Evolutionary conservation across 192 early-diverging fungal genomes (phyloP).

Genomic region (Coemansia sp.): DNA sequence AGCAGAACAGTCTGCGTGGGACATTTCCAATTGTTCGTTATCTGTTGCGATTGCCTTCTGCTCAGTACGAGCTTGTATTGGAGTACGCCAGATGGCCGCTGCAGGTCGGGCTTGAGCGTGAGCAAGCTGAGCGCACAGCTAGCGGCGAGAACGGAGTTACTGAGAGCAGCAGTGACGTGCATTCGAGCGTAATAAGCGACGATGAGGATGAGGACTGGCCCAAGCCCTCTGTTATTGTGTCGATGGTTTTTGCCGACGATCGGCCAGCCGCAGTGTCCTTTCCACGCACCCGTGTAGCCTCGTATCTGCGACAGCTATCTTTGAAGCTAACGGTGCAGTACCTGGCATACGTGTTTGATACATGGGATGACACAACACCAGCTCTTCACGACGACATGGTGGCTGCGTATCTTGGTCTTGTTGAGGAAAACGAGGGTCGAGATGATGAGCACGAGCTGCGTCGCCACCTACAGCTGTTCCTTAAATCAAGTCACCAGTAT

Average conservation of each 20-base stretch:
- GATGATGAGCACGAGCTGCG: conserved; percentile 12
- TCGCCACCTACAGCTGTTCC: conserved; percentile 61
- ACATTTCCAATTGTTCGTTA: conserved; percentile 70
- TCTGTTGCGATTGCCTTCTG: conserved; percentile 74
- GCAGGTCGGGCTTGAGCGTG: conserved; percentile 61
- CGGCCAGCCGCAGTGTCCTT: conserved; percentile 60
- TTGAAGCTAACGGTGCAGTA: conserved; percentile 71
- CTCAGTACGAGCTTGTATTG: conserved; percentile 78
- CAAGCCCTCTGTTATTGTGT: conserved; percentile 22
- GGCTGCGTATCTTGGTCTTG: conserved; percentile 74
- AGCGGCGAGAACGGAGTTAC: conserved; percentile 27
- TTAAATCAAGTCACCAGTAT: conserved; percentile 71
- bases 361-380: conserved; percentile 64
- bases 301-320: conserved; percentile 70
- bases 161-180: not conserved
- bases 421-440: conserved; percentile 33
- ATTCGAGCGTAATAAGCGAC: conserved; percentile 17
- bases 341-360: conserved; percentile 77
- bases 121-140: conserved; percentile 19
- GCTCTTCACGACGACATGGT: conserved; percentile 80
- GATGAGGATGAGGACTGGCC: conserved; percentile 39
- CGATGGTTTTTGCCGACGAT: conserved; percentile 55
- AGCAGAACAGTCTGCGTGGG: conserved; percentile 61
- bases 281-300: conserved; percentile 61
- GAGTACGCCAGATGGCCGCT: conserved; percentile 83